Base-by-base conservation (phyloP, 2,329 filamentous ascomycete species). In the Colletotrichum destructivum region DNA sequence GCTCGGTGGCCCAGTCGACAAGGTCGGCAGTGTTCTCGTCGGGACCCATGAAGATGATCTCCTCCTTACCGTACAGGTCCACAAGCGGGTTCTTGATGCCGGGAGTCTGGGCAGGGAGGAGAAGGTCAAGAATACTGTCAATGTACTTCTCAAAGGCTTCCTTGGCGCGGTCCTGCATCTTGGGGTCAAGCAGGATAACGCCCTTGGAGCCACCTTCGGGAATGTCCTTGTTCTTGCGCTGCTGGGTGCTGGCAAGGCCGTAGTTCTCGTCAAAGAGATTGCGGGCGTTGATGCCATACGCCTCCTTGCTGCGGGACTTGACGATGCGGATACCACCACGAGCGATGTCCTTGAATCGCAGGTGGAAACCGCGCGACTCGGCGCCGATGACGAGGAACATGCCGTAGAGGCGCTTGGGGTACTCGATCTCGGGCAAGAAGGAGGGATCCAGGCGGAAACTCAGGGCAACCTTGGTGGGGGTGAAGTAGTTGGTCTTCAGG, bases 141-240 rank as follows among this genome's bases (percentile, higher is more conserved):
- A 99, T 99, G 85, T 99, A 99, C 87, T 99, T 99, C 86, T 99
- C 96, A 77, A 99, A 99, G 2, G 96, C 96, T 74, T 97, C 95
- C 59, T 89, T 90, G 21, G 93, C 93, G 85, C 96, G 97, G 82
- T 98, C 94, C 83, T 99, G 96, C 83, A 98, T 95, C 81, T 95
- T 92, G 74, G 94, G 91, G 82, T 99, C 96, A 51, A 99, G 90
- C 57, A 99, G 89, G 72, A 99, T 96, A 69, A 99, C 96, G 85
- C 96, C 96, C 87, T 99, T 99, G 78, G 96, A 97, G 66, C 96
- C 96, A 75, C 96, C 96, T 85, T 99, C 96, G 3, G 96, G 96
- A 63, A 99, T 99, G 79, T 99, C 96, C 87, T 99, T 99, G 89
- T 99, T 99, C 90, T 99, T 99, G 80, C 96, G 94, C 85, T 99